Evolutionary conservation across 371 early-diverging fungal species (phyloP).

Genomic region (Mortierella sp.): DNA sequence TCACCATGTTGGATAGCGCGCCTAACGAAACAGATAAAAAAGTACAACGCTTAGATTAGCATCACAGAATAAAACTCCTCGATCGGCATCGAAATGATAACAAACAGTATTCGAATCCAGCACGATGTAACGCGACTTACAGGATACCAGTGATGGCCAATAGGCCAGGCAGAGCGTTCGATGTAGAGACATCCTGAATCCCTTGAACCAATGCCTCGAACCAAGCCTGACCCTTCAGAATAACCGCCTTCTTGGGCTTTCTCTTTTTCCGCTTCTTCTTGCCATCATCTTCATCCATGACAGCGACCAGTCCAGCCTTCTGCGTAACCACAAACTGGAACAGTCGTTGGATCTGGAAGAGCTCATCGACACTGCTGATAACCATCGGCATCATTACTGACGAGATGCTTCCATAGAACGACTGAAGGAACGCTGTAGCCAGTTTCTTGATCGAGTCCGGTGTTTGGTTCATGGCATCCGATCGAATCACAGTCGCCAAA

Average conservation of each 20-base stretch:
- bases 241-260: slow-evolving; percentile 33
- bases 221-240: slow-evolving; percentile 33
- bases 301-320: slow-evolving; percentile 35
- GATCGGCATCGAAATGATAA: not conserved
- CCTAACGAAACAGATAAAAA: not conserved
- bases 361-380: slow-evolving; percentile 31
- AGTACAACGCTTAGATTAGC: not conserved
- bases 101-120: too few relatives aligned
- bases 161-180: slow-evolving; percentile 23
- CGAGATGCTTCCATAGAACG: slow-evolving; percentile 34
- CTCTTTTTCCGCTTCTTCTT: slow-evolving; percentile 42
- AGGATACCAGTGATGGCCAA: slow-evolving; percentile 49
- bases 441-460: slow-evolving; percentile 31
- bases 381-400: slow-evolving; percentile 2
- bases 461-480: slow-evolving; percentile 18
- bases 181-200: slow-evolving; percentile 34
- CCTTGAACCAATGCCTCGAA: slow-evolving; percentile 44
- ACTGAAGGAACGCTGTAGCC: slow-evolving; percentile 29
- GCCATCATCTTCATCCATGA: slow-evolving; percentile 29
- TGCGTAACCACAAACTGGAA: slow-evolving; percentile 55
- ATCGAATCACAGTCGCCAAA: slow-evolving; percentile 46
- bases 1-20: slow-evolving; percentile 54
- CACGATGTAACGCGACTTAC: slow-evolving; percentile 41
- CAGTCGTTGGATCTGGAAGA: slow-evolving; percentile 47
- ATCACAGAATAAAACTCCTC: not conserved